Evolutionary conservation across 1,284 basidiomycete species (phyloP).

Genomic region (Heterobasidion occidentale): DNA sequence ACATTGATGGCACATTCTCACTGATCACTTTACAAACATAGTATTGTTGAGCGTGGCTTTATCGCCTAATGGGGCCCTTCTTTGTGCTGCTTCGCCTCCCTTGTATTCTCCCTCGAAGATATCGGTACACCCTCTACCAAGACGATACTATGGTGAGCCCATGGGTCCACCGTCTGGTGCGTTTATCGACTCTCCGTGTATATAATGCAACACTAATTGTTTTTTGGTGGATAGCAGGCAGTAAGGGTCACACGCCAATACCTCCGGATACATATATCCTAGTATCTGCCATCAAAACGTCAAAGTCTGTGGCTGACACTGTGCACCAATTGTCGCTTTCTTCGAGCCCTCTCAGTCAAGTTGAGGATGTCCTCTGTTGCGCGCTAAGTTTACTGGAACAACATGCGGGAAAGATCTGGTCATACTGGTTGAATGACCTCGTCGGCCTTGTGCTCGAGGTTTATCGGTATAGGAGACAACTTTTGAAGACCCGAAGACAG

Average conservation of each 20-base stretch:
- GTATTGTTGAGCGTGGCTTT: conserved; percentile 40
- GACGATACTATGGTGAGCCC: conserved; percentile 25
- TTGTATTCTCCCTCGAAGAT: conserved; percentile 30
- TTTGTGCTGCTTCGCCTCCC: conserved; percentile 39
- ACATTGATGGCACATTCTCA: too few relatives aligned
- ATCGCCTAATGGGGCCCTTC: conserved; percentile 50
- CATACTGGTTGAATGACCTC: conserved; percentile 16
- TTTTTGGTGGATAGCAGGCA: background rate
- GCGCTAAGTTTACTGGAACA: conserved; percentile 10
- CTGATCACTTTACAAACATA: conserved; percentile 11
- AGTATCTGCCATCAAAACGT: conserved; percentile 11
- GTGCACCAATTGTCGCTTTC: conserved; percentile 14
- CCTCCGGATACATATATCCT: conserved; percentile 9
- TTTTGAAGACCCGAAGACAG: conserved; percentile 10
- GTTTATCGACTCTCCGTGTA: background rate
- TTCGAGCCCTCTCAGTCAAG: conserved; percentile 7
- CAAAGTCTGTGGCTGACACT: conserved; percentile 13
- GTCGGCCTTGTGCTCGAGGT: conserved; percentile 13
- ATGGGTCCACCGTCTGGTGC: background rate
- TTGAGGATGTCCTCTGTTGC: conserved; percentile 12
- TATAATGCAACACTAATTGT: background rate
- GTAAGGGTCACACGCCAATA: background rate
- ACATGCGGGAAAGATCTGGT: conserved; percentile 22
- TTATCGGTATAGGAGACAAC: conserved; percentile 42
- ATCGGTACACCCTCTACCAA: conserved; percentile 43